Evolutionary conservation across 2,329 filamentous ascomycete genomes (phyloP).

Genomic region (Ophiostoma tasmaniense): DNA sequence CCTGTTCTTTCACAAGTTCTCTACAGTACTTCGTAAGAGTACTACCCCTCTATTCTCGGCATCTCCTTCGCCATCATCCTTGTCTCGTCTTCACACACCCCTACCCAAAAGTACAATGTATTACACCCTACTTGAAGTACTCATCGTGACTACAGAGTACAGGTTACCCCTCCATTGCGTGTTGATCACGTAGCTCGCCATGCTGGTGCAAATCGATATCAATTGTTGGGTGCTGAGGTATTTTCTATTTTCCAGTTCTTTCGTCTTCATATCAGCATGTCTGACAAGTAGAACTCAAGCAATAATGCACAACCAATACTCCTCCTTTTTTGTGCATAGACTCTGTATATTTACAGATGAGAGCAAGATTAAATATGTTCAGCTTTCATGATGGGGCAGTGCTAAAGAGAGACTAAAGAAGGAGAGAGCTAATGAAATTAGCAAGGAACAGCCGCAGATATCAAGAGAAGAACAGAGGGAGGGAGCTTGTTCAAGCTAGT

Average conservation of each 20-base stretch:
- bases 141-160: neutral
- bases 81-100: neutral
- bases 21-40: too few species aligned
- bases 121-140: neutral
- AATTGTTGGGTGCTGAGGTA: neutral
- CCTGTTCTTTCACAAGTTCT: neutral
- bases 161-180: neutral
- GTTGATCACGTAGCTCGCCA: neutral
- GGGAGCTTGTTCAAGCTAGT: neutral
- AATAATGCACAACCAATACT: neutral
- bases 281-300: too few species aligned
- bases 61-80: neutral
- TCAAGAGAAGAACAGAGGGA: neutral
- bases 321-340: constrained; percentile 2
- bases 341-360: neutral
- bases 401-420: neutral
- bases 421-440: neutral
- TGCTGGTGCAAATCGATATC: neutral
- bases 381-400: constrained; percentile 1
- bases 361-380: neutral
- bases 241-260: neutral
- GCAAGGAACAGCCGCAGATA: constrained; percentile 2
- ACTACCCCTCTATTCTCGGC: constrained; percentile 6
- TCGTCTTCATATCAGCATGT: neutral
- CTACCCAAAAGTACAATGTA: neutral